phyloP scores from a whole-genome alignment of 2,329 filamentous ascomycete species.

The Colletotrichum eleusines region DNA sequence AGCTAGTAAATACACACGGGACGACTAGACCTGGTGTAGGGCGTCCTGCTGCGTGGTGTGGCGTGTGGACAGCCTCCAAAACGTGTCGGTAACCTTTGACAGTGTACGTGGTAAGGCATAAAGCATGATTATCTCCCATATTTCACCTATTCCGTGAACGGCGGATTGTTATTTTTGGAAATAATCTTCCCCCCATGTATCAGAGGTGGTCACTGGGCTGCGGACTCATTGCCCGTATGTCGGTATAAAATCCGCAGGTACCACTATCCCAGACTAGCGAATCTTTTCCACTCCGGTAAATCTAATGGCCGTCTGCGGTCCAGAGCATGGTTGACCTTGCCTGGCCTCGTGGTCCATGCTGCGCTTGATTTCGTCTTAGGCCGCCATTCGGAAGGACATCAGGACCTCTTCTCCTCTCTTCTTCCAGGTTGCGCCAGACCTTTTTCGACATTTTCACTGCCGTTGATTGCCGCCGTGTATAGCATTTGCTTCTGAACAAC shows the following conservation, averaged over 20 bases:
- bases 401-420: constrained; percentile 3
- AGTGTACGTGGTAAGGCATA: background rate
- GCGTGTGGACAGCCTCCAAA: background rate
- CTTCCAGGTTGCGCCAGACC: background rate
- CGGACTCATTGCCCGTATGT: background rate
- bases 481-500: background rate
- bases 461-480: constrained; percentile 12
- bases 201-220: background rate
- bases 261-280: background rate
- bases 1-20: background rate
- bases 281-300: background rate
- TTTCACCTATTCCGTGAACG: background rate
- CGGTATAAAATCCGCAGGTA: background rate
- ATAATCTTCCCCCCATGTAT: background rate
- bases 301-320: background rate
- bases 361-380: constrained; percentile 2
- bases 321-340: constrained; percentile 27
- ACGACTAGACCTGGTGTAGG: background rate
- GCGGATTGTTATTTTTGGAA: background rate
- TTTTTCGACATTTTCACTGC: background rate
- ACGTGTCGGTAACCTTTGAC: background rate
- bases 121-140: background rate
- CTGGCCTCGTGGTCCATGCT: constrained; percentile 31
- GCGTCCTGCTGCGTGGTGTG: background rate
- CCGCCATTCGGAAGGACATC: constrained; percentile 15